These are phyloP conservation scores for Fusarium papillatum DNA, from an alignment of 2,329 filamentous ascomycete species.

Conservation along the genomic window DNA sequence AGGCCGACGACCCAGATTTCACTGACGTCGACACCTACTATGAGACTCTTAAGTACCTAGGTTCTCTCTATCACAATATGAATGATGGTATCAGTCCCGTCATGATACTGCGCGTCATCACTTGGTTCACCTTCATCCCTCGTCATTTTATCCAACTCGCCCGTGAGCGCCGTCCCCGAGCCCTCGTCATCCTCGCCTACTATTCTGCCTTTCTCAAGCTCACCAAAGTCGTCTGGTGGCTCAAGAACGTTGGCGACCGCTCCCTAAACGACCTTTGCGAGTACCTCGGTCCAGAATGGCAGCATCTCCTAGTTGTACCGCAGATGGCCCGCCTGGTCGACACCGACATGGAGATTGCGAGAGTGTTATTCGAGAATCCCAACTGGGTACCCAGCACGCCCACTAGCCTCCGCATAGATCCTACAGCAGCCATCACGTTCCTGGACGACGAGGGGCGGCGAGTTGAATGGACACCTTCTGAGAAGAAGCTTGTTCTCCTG, in stretches of 20 bases:
- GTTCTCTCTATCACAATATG: constrained; percentile 66
- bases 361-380: constrained; percentile 59
- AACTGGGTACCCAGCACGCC: constrained; percentile 51
- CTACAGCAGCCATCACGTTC: constrained; percentile 27
- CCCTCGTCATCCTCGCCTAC: constrained; percentile 66
- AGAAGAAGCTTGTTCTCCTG: constrained; percentile 39
- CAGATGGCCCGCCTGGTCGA: constrained; percentile 51
- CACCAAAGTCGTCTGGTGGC: constrained; percentile 62
- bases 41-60: constrained; percentile 61
- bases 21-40: constrained; percentile 57
- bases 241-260: constrained; percentile 58
- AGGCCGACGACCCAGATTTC: constrained; percentile 57
- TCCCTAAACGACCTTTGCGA: constrained; percentile 60
- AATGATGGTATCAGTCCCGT: constrained; percentile 57
- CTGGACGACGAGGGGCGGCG: constrained; percentile 42
- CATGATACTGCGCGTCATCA: constrained; percentile 64
- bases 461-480: constrained; percentile 34
- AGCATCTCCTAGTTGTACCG: constrained; percentile 57
- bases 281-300: constrained; percentile 57
- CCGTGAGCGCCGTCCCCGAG: constrained; percentile 56
- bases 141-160: constrained; percentile 59
- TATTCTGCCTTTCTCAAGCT: constrained; percentile 66
- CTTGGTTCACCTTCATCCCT: constrained; percentile 66
- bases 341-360: constrained; percentile 52
- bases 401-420: constrained; percentile 27